A percentile compares a stretch with the other conserved stretches of the same genome.
These are phyloP conservation scores for Pleurotus eryngii DNA, from an alignment of 768 basidiomycete species.

Conservation along the genomic window DNA sequence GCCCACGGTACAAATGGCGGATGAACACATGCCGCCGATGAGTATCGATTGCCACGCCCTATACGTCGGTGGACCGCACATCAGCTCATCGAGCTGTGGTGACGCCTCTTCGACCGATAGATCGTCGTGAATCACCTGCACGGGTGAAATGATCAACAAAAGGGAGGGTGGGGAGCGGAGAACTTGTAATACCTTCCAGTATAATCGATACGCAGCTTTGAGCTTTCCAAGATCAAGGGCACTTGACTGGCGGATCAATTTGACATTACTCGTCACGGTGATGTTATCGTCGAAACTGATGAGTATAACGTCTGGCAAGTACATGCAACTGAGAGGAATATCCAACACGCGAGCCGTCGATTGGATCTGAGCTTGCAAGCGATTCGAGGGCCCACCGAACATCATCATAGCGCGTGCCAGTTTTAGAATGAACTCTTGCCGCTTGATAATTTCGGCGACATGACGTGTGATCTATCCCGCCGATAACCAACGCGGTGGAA, in stretches of 20 bases:
- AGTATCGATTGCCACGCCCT: slow-evolving; percentile 57
- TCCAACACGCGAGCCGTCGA: slow-evolving; percentile 79
- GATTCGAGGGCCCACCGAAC: slow-evolving; percentile 82
- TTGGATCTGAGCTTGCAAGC: slow-evolving; percentile 77
- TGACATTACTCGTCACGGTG: slow-evolving; percentile 79
- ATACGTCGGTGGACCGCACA: slow-evolving; percentile 65
- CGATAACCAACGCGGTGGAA: background rate
- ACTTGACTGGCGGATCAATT: slow-evolving; percentile 71
- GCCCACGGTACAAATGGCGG: slow-evolving; percentile 68
- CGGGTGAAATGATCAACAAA: background rate
- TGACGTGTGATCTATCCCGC: slow-evolving; percentile 68
- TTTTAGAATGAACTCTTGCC: slow-evolving; percentile 85
- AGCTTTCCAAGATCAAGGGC: slow-evolving; percentile 78
- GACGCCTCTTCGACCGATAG: slow-evolving; percentile 74
- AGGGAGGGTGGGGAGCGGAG: background rate
- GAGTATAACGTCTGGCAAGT: slow-evolving; percentile 72
- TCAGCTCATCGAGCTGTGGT: slow-evolving; percentile 64
- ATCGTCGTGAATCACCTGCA: slow-evolving; percentile 78
- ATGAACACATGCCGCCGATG: slow-evolving; percentile 75
- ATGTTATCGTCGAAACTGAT: slow-evolving; percentile 79
- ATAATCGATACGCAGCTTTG: slow-evolving; percentile 62
- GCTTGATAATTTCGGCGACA: slow-evolving; percentile 74
- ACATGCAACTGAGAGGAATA: slow-evolving; percentile 65
- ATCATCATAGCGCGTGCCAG: slow-evolving; percentile 86
- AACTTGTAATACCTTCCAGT: slow-evolving; percentile 55